phyloP scores from a whole-genome alignment of 139 green algal species.

The Eudorina sp. region DNA sequence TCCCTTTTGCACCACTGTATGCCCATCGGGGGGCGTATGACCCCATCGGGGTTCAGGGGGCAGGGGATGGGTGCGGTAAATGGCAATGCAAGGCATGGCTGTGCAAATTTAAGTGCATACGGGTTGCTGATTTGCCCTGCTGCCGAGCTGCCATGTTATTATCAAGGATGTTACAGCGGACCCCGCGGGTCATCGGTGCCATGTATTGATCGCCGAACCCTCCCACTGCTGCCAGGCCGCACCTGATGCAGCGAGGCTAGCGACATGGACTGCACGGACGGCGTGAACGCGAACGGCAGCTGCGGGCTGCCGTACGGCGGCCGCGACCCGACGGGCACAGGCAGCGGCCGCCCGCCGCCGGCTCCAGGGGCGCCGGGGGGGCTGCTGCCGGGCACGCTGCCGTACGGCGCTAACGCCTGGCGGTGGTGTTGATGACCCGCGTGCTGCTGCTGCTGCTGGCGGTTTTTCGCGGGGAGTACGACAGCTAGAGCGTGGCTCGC shows the following conservation, averaged over 20 bases:
- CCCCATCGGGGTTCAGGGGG: too few species aligned
- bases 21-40: too few species aligned
- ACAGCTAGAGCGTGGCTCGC: conserved; percentile 22
- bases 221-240: too few species aligned
- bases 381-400: neutral
- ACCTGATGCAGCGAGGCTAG: conserved; percentile 49
- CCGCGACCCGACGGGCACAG: conserved; percentile 17
- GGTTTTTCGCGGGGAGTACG: neutral
- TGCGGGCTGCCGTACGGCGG: conserved; percentile 73
- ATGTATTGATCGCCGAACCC: too few species aligned
- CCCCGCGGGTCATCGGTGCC: too few species aligned
- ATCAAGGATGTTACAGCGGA: too few species aligned
- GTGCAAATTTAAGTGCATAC: neutral
- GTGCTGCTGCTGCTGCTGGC: neutral
- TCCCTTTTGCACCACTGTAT: too few species aligned
- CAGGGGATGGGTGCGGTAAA: too few species aligned
- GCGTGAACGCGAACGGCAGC: conserved; percentile 87
- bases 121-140: too few species aligned
- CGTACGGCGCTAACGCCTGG: neutral
- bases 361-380: neutral
- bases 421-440: neutral
- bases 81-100: neutral
- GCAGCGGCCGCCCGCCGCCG: neutral
- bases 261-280: conserved; percentile 69
- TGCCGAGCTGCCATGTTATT: too few species aligned